These are phyloP conservation scores for Afroboletus lepidellus DNA, from an alignment of 1,284 basidiomycete species.

Conservation along the genomic window DNA sequence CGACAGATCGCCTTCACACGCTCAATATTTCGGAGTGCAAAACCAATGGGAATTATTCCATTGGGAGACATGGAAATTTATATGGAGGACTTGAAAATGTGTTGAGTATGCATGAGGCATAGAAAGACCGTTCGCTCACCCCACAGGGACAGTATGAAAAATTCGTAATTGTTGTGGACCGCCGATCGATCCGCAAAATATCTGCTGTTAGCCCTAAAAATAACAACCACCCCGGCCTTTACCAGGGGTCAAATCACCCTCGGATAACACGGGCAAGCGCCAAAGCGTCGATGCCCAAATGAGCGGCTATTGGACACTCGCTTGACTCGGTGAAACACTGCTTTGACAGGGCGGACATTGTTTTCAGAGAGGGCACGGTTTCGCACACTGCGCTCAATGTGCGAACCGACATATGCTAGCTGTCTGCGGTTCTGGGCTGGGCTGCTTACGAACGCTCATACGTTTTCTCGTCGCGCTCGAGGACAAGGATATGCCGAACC, in stretches of 20 bases:
- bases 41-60: neutral
- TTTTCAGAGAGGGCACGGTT: neutral
- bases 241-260: neutral
- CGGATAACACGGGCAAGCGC: neutral
- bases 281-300: neutral
- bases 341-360: neutral
- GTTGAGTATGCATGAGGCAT: too few relatives aligned
- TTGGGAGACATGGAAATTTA: neutral
- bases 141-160: too few relatives aligned
- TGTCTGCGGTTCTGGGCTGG: neutral
- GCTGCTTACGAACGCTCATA: neutral
- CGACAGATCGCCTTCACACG: neutral
- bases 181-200: too few relatives aligned
- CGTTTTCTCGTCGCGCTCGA: neutral
- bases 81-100: neutral
- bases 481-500: too few relatives aligned
- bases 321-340: neutral
- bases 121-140: too few relatives aligned
- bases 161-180: too few relatives aligned
- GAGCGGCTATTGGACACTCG: too few relatives aligned
- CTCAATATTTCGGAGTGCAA: neutral
- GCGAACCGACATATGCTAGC: neutral
- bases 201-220: too few relatives aligned
- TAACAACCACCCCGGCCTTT: too few relatives aligned
- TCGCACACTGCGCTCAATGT: neutral